A percentile compares a stretch with the other conserved stretches of the same genome.
Conservation (phyloP, 1,284 basidiomycete genomes). For the Puccinia sorghi region DNA sequence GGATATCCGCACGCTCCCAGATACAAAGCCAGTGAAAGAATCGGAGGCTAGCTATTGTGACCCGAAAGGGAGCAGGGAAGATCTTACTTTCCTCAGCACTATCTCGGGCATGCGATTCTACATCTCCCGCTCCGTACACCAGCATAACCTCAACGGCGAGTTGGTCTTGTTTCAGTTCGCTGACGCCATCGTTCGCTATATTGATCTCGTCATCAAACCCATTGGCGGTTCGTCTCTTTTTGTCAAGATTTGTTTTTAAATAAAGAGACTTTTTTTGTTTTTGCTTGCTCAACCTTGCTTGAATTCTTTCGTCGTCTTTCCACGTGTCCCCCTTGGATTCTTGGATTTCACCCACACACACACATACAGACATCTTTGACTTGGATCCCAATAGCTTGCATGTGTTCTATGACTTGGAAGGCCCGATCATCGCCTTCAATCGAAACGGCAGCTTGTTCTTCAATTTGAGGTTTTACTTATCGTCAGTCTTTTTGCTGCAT, state of each 20-base stretch:
- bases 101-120: conserved; percentile 59
- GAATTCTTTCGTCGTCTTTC: neutral
- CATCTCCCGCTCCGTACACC: conserved; percentile 54
- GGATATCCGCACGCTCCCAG: conserved; percentile 57
- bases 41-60: conserved; percentile 59
- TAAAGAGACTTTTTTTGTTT: neutral
- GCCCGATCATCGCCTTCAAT: conserved; percentile 90
- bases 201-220: conserved; percentile 34
- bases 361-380: conserved; percentile 56
- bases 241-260: neutral
- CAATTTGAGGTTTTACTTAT: conserved; percentile 64
- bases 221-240: conserved; percentile 42
- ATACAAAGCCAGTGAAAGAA: conserved; percentile 59
- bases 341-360: neutral
- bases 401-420: conserved; percentile 79
- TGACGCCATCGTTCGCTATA: conserved; percentile 35
- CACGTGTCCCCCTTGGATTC: too few species aligned
- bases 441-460: conserved; percentile 83
- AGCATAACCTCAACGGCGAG: conserved; percentile 41
- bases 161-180: conserved; percentile 50
- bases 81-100: conserved; percentile 58
- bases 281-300: neutral
- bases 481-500: conserved; percentile 29
- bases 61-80: conserved; percentile 56
- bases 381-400: conserved; percentile 68